Evolutionary conservation across 2,329 filamentous ascomycete genomes (phyloP).

Genomic region (Intubia oerlemansii): DNA sequence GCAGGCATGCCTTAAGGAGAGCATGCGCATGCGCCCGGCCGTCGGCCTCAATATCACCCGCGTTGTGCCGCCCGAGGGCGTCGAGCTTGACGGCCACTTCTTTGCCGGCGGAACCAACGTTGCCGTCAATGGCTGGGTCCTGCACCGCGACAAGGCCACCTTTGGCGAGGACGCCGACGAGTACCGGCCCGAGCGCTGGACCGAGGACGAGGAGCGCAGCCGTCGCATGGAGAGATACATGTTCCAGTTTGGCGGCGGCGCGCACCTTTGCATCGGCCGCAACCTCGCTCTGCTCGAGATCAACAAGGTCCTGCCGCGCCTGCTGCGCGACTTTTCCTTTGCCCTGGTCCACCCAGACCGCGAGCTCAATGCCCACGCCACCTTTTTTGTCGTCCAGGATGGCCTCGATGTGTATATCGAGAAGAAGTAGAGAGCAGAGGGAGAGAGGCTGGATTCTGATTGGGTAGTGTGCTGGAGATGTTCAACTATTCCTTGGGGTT

Average conservation of each 20-base stretch:
- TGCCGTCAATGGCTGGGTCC: conserved; percentile 31
- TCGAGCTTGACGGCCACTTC: conserved; percentile 25
- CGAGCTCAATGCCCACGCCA: conserved; percentile 29
- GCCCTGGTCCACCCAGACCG: conserved; percentile 26
- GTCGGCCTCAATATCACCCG: conserved; percentile 33
- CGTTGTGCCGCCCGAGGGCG: conserved; percentile 26
- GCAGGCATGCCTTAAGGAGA: conserved; percentile 34
- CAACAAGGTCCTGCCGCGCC: conserved; percentile 34
- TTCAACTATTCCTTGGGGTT: no score
- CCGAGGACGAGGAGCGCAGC: conserved; percentile 21
- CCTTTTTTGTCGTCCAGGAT: conserved; percentile 37
- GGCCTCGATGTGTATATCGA: conserved; percentile 30
- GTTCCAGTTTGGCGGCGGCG: conserved; percentile 35
- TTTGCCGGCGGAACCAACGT: conserved; percentile 30
- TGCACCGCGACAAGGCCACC: conserved; percentile 23
- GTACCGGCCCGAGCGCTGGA: conserved; percentile 33
- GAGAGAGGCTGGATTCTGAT: neutral
- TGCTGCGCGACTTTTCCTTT: conserved; percentile 31
- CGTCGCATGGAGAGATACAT: conserved; percentile 30
- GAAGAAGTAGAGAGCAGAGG: conserved; percentile 11
- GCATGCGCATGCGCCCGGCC: conserved; percentile 32
- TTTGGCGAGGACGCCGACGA: conserved; percentile 30
- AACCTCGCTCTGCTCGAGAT: conserved; percentile 34
- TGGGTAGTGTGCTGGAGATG: neutral
- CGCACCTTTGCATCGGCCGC: conserved; percentile 31